Conservation (phyloP, 768 basidiomycete genomes). For the Coprinopsis cinerea region DNA sequence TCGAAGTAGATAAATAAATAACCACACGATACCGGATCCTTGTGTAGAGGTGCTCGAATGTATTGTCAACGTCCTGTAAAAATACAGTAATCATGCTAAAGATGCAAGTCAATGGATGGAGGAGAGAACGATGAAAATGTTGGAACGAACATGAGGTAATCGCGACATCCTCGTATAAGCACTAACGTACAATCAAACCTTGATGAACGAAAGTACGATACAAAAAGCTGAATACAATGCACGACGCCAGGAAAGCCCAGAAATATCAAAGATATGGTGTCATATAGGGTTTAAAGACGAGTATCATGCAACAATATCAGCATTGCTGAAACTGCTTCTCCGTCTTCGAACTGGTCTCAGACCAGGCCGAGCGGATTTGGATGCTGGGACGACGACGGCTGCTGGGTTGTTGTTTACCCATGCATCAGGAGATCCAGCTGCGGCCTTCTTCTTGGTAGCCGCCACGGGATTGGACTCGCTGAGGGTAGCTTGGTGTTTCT, state of each 20-base stretch:
- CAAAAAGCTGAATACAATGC: not conserved
- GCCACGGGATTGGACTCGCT: constrained; percentile 43
- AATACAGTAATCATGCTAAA: constrained; percentile 3
- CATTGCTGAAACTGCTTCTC: constrained; percentile 83
- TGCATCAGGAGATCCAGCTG: constrained; percentile 42
- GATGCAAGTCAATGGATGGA: not conserved
- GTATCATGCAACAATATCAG: constrained; percentile 71
- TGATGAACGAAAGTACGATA: not conserved
- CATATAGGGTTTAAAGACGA: not conserved
- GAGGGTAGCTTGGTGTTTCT: constrained; percentile 46
- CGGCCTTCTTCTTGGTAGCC: constrained; percentile 12
- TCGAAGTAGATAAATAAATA: constrained; percentile 4
- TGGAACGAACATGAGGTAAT: constrained; percentile 1
- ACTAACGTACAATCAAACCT: too few relatives aligned
- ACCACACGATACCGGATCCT: not conserved
- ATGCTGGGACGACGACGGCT: constrained; percentile 65
- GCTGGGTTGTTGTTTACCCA: constrained; percentile 75
- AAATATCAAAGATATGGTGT: constrained; percentile 8
- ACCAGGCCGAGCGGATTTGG: constrained; percentile 70
- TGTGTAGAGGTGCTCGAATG: not conserved
- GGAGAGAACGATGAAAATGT: constrained; percentile 2
- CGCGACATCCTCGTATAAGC: too few relatives aligned
- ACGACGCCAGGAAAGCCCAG: constrained; percentile 7
- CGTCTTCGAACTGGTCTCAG: constrained; percentile 68
- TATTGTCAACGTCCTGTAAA: not conserved